These are phyloP conservation scores for Globisporangium perplexum DNA, from an alignment of 352 stramenopile genomes.

Conservation along the genomic window DNA sequence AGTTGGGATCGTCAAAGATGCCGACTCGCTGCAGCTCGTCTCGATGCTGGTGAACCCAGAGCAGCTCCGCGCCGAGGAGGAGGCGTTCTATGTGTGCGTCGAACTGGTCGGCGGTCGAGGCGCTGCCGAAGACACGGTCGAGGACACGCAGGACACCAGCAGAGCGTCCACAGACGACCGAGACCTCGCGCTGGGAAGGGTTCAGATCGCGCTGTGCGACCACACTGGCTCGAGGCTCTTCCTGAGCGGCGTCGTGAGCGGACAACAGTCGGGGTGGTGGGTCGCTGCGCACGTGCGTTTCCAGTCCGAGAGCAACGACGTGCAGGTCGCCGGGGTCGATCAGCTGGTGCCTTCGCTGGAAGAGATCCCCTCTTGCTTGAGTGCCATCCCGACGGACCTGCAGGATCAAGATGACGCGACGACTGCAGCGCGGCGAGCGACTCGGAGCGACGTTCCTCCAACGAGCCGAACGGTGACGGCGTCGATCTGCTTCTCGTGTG, in stretches of 20 bases:
- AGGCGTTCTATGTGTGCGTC: not conserved
- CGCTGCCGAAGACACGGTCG: not conserved
- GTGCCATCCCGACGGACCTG: not conserved
- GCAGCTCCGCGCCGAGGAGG: not conserved
- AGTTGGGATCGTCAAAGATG: not conserved
- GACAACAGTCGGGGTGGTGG: slow-evolving; percentile 20
- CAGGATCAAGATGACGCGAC: not conserved
- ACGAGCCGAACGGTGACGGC: slow-evolving; percentile 10
- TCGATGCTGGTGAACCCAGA: slow-evolving; percentile 2
- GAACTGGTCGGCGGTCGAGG: not conserved
- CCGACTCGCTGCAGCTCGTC: not conserved
- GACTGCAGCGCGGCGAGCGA: not conserved
- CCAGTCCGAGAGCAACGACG: not conserved
- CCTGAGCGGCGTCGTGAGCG: slow-evolving; percentile 17
- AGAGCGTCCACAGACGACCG: not conserved
- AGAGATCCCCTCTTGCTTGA: not conserved
- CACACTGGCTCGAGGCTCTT: slow-evolving; percentile 28
- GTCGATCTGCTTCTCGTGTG: slow-evolving; percentile 38
- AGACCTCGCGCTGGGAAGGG: not conserved
- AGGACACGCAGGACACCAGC: not conserved
- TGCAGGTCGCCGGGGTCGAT: slow-evolving; percentile 7
- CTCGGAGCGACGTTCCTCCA: not conserved
- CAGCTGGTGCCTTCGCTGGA: slow-evolving; percentile 1
- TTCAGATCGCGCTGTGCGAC: slow-evolving; percentile 35
- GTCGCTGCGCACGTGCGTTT: slow-evolving; percentile 21